Percentiles rank a stretch among this genome's conserved stretches.
These are phyloP conservation scores for Pterocarpus santalinus DNA, from an alignment of 306 rosid species.

Conservation along the genomic window DNA sequence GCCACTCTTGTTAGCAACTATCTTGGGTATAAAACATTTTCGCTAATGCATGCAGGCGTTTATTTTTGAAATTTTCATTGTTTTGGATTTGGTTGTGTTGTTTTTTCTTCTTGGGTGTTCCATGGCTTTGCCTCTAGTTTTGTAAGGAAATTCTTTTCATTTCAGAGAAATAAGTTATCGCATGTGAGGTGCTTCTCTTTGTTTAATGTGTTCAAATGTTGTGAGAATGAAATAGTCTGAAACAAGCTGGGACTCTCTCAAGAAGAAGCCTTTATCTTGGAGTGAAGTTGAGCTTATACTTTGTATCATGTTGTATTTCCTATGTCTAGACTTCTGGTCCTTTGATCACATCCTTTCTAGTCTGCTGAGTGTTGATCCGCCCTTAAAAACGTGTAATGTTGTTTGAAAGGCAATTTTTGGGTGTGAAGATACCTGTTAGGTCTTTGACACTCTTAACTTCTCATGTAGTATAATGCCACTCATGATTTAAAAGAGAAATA, in stretches of 20 bases:
- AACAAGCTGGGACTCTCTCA: background rate
- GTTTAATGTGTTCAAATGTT: conserved; percentile 7
- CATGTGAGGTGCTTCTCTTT: background rate
- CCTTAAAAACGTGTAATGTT: background rate
- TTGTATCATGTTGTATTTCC: conserved; percentile 1
- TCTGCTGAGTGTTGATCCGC: conserved; percentile 22
- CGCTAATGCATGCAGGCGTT: background rate
- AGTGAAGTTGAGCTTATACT: conserved; percentile 14
- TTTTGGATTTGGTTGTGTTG: conserved; percentile 16
- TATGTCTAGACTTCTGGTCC: conserved; percentile 4
- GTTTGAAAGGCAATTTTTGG: background rate
- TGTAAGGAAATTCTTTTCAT: background rate
- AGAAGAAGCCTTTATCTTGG: conserved; percentile 4
- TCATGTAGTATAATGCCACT: conserved; percentile 3
- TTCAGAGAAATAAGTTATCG: too few species aligned
- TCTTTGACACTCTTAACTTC: conserved; percentile 12
- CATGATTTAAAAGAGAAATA: background rate
- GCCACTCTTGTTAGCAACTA: background rate
- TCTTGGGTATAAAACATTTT: background rate
- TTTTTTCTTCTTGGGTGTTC: conserved; percentile 8
- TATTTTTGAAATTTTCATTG: background rate
- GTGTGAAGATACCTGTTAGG: conserved; percentile 9
- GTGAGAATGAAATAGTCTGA: background rate
- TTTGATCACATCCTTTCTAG: conserved; percentile 32
- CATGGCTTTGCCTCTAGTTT: conserved; percentile 3